Percentiles rank a stretch among this genome's conserved stretches.
These are phyloP conservation scores for Sugiyamaella castrensis DNA, from an alignment of 1,139 yeast genomes.

Conservation along the genomic window DNA sequence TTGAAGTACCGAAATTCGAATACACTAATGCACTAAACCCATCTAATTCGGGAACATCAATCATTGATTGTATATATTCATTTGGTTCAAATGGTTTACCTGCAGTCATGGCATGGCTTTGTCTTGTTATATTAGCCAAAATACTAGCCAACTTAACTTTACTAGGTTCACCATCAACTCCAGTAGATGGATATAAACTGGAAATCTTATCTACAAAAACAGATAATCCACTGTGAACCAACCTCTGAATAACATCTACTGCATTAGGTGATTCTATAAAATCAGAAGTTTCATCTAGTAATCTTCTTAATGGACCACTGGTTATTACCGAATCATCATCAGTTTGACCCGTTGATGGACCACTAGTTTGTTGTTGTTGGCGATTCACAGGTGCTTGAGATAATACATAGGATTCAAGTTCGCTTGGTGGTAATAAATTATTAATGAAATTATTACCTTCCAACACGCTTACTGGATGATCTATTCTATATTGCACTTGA, in stretches of 20 bases:
- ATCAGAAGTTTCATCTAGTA: slow-evolving; percentile 52
- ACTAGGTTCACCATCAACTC: slow-evolving; percentile 18
- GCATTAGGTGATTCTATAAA: slow-evolving; percentile 47
- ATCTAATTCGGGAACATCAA: slow-evolving; percentile 61
- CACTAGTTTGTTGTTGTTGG: too few relatives aligned
- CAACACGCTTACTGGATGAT: slow-evolving; percentile 29
- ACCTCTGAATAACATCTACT: slow-evolving; percentile 38
- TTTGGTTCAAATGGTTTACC: slow-evolving; percentile 48
- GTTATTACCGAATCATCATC: slow-evolving; percentile 19
- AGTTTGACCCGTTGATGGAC: slow-evolving; percentile 3
- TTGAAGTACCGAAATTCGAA: slow-evolving; percentile 51
- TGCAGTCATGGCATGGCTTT: slow-evolving; percentile 55
- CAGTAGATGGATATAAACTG: slow-evolving; percentile 26
- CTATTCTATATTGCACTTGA: slow-evolving; percentile 43
- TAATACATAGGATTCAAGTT: slow-evolving; percentile 41
- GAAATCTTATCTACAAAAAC: slow-evolving; percentile 34
- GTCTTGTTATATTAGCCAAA: slow-evolving; percentile 65
- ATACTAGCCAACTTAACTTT: slow-evolving; percentile 63
- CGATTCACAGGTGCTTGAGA: slow-evolving; percentile 34
- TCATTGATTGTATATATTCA: slow-evolving; percentile 47
- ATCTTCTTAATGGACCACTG: slow-evolving; percentile 31
- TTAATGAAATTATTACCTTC: slow-evolving; percentile 29
- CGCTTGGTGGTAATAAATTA: slow-evolving; percentile 42
- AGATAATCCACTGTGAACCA: slow-evolving; percentile 40
- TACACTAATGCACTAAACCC: slow-evolving; percentile 90